These are phyloP conservation scores for Fusarium sp. DNA, from an alignment of 2,329 filamentous ascomycete species.

Conservation along the genomic window DNA sequence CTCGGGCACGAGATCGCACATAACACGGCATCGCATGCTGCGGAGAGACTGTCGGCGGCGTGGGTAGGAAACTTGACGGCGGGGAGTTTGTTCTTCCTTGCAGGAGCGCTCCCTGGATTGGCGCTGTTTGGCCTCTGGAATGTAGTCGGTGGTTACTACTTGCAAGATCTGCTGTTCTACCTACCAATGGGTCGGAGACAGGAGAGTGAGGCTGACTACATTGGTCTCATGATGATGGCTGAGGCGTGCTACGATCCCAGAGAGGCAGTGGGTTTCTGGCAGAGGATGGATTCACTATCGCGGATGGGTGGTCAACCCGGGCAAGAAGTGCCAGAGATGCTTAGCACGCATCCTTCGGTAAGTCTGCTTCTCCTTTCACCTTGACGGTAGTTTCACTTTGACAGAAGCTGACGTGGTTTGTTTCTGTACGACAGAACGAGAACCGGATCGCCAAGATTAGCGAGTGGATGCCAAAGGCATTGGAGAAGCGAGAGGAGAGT, in stretches of 20 bases:
- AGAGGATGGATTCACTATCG: constrained; percentile 69
- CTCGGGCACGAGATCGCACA: constrained; percentile 86
- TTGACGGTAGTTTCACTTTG: not conserved
- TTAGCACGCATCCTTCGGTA: constrained; percentile 82
- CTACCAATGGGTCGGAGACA: constrained; percentile 77
- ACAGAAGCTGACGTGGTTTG: not conserved
- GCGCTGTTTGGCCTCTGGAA: constrained; percentile 54
- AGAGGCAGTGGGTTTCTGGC: constrained; percentile 75
- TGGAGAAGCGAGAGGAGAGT: constrained; percentile 65
- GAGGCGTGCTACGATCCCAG: constrained; percentile 81
- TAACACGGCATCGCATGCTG: constrained; percentile 75
- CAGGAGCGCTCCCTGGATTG: constrained; percentile 57
- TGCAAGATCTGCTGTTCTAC: constrained; percentile 73
- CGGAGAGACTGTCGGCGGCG: constrained; percentile 70
- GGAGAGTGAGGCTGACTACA: constrained; percentile 83
- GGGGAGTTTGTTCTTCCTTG: constrained; percentile 62
- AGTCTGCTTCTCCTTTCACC: constrained; percentile 42
- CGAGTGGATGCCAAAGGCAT: constrained; percentile 70
- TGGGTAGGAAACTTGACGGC: constrained; percentile 65
- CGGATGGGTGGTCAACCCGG: constrained; percentile 44
- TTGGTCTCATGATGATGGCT: constrained; percentile 86
- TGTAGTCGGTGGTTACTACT: constrained; percentile 56
- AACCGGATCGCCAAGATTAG: constrained; percentile 74
- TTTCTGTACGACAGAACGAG: constrained; percentile 59
- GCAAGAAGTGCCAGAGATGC: constrained; percentile 73